These are phyloP conservation scores for Penicillium concentricum DNA, from an alignment of 2,329 filamentous ascomycete species.

Conservation along the genomic window DNA sequence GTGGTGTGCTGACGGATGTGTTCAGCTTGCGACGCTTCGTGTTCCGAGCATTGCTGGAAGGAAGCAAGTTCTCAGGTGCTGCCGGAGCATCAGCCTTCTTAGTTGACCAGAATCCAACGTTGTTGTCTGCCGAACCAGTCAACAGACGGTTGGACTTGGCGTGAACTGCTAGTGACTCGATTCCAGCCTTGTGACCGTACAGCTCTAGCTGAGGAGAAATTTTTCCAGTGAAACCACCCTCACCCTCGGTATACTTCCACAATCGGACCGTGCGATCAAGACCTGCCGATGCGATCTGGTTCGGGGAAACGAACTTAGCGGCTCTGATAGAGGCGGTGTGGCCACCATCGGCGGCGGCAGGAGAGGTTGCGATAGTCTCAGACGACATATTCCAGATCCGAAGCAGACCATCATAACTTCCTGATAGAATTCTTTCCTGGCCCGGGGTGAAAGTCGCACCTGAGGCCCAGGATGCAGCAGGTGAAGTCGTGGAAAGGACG, in stretches of 20 bases:
- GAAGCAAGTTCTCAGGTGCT: conserved; percentile 68
- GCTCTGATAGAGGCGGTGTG: conserved; percentile 76
- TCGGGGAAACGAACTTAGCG: conserved; percentile 77
- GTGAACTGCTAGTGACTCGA: conserved; percentile 75
- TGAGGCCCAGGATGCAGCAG: conserved; percentile 58
- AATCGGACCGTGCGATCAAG: conserved; percentile 82
- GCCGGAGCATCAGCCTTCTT: conserved; percentile 73
- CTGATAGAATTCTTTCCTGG: conserved; percentile 79
- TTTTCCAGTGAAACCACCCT: conserved; percentile 58
- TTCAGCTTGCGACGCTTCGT: conserved; percentile 77
- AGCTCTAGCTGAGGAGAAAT: conserved; percentile 76
- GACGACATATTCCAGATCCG: conserved; percentile 88
- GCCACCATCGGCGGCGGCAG: conserved; percentile 64
- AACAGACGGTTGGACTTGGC: conserved; percentile 73
- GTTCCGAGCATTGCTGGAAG: conserved; percentile 60
- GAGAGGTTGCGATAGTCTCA: conserved; percentile 76
- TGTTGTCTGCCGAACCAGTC: conserved; percentile 80
- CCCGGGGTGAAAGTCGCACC: conserved; percentile 48
- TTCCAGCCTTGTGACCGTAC: conserved; percentile 73
- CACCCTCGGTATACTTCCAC: conserved; percentile 79
- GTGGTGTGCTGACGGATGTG: conserved; percentile 57
- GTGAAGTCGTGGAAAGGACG: conserved; percentile 68
- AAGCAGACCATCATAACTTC: conserved; percentile 85
- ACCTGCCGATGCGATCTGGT: conserved; percentile 76
- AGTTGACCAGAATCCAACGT: conserved; percentile 84